Evolutionary conservation across 108 stramenopile species (phyloP), one percentile per base, ranked within the genome.

Genomic region (Nitzschia putrida): DNA sequence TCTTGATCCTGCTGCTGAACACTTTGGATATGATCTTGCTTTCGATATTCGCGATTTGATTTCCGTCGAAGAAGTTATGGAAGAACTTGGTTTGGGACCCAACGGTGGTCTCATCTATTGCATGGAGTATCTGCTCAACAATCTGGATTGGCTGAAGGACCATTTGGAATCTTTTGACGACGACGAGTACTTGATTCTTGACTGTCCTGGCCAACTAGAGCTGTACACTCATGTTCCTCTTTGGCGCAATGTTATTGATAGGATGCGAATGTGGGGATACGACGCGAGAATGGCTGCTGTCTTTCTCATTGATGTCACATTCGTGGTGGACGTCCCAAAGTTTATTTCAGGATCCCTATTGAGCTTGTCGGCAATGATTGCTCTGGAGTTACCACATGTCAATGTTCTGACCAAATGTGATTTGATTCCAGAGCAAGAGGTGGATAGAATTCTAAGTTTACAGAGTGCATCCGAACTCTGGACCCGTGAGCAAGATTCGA

Each of bases 151-250:
- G 99, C 72, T 99, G 21, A 71, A 96, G 41, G 94, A 95, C 22
- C 55, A 86, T 23, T 68, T 97, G 54, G 87, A 94, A 41, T 58
- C 60, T 2, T 96, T 90, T 66, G 97, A 86, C 13, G 99, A 99
- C 11, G 99, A 97, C 45, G 97, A 99, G 60, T 98, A 98, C 75
- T 57, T 98, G 20, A 80, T 99, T n/a, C 72, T 99, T 22, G 99
- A 99, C 81, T 99, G 99, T 81, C 98, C 99, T 8, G 99, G 99
- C 2, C 98, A 99, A 79, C 80, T 99, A 26, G 94, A 97, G 71
- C 74, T 99, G 50, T 96, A 97, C 72, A 95, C 95, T 3, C 99
- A 99, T 67, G 81, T 98, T n/a, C 98, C 97, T 2, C 82, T 99
- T 12, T 97, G 98, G 97, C 77, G 89, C 61, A 76, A 82, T 34